Evolutionary conservation across 305 asterid species (phyloP).

Genomic region (Salvia sclarea): DNA sequence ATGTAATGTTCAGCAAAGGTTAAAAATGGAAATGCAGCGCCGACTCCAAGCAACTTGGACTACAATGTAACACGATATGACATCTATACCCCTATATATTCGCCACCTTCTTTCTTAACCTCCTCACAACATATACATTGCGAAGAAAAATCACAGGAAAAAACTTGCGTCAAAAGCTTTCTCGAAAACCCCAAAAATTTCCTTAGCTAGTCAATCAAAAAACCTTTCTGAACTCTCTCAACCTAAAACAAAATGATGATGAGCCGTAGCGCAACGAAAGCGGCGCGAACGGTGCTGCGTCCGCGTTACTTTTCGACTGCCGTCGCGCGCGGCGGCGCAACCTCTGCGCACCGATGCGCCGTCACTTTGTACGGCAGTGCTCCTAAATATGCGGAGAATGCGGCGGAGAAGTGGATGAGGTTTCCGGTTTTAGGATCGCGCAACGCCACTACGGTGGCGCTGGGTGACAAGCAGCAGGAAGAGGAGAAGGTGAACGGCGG

Average conservation of each 20-base stretch:
- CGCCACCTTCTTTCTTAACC: not conserved
- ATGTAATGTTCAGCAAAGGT: not conserved
- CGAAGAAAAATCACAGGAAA: not conserved
- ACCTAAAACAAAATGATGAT: slow-evolving; percentile 41
- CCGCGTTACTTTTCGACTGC: slow-evolving; percentile 55
- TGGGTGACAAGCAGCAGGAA: slow-evolving; percentile 46
- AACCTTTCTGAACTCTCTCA: not conserved
- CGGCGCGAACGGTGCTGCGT: slow-evolving; percentile 41
- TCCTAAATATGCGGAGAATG: slow-evolving; percentile 27
- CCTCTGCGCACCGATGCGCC: slow-evolving; percentile 17
- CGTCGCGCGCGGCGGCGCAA: slow-evolving; percentile 32
- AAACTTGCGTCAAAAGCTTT: slow-evolving; percentile 20
- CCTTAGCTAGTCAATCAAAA: not conserved
- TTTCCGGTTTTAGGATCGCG: slow-evolving; percentile 43
- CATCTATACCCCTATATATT: slow-evolving; percentile 35
- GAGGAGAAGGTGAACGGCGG: slow-evolving; percentile 37
- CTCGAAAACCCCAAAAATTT: slow-evolving; percentile 31
- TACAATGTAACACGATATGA: slow-evolving; percentile 13
- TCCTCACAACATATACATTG: not conserved
- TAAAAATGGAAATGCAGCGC: slow-evolving; percentile 28
- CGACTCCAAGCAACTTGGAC: not conserved
- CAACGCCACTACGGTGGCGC: slow-evolving; percentile 50
- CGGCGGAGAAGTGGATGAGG: slow-evolving; percentile 39
- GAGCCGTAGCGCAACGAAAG: slow-evolving; percentile 50
- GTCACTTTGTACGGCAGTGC: slow-evolving; percentile 24